Percentiles rank a stretch among this genome's conserved stretches.
Conservation (phyloP, 1,139 yeast genomes). For the Barnettozyma hawaiiensis region DNA sequence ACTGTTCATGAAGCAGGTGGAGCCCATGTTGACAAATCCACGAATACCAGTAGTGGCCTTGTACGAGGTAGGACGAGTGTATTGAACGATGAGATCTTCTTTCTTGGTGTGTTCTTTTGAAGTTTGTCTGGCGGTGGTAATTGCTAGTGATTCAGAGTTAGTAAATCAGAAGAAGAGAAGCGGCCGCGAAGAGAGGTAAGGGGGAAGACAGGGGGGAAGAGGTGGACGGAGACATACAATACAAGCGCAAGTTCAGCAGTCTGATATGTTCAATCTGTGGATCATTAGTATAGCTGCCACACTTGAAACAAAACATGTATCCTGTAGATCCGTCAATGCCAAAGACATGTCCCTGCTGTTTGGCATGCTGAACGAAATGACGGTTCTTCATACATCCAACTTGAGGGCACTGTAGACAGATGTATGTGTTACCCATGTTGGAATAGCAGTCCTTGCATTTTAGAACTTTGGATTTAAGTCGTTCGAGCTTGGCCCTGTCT, state of each 20-base stretch:
- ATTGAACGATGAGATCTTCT: slow-evolving; percentile 25
- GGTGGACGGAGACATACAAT: slow-evolving; percentile 2
- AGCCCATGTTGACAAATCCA: slow-evolving; percentile 90
- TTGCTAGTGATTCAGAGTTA: slow-evolving; percentile 3
- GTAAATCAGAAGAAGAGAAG: not conserved
- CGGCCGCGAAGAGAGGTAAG: no score
- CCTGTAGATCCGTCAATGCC: slow-evolving; percentile 57
- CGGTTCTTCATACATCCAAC: slow-evolving; percentile 61
- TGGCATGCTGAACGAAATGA: slow-evolving; percentile 62
- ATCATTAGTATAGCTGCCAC: slow-evolving; percentile 67
- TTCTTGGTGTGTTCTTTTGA: slow-evolving; percentile 10
- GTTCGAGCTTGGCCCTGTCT: slow-evolving; percentile 33
- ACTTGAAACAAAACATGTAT: slow-evolving; percentile 67
- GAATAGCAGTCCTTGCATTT: slow-evolving; percentile 45
- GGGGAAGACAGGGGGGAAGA: no score
- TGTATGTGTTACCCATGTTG: slow-evolving; percentile 34
- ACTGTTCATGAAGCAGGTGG: slow-evolving; percentile 94
- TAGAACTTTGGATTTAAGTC: slow-evolving; percentile 39
- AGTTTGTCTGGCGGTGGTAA: slow-evolving; percentile 5
- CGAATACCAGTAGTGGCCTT: slow-evolving; percentile 69
- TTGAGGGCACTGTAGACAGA: slow-evolving; percentile 81
- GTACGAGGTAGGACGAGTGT: slow-evolving; percentile 45
- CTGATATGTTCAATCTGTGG: slow-evolving; percentile 49
- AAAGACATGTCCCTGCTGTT: slow-evolving; percentile 60
- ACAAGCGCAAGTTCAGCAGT: slow-evolving; percentile 14